A percentile compares a stretch with the other conserved stretches of the same genome.
Conservation (phyloP, 129 eudicot genomes). For the carrot (Daucus carota) region DNA sequence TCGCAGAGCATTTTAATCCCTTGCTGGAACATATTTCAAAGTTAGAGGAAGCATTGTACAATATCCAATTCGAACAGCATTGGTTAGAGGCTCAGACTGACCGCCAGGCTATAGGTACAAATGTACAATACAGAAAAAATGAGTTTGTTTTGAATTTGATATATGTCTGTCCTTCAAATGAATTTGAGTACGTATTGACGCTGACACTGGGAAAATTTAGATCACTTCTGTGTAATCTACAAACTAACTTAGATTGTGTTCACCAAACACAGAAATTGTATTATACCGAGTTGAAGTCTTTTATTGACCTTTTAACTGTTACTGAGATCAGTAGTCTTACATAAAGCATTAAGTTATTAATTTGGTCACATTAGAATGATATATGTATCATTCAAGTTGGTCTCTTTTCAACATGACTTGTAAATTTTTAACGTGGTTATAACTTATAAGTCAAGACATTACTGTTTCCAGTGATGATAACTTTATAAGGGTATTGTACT, state of each 20-base stretch:
- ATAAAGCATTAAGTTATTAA: not conserved
- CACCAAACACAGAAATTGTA: not conserved
- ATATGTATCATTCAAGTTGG: no score
- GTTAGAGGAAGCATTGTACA: slow-evolving; percentile 87
- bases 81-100: slow-evolving; percentile 97
- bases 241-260: not conserved
- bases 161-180: not conserved
- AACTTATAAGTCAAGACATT: not conserved
- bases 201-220: not conserved
- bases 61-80: slow-evolving; percentile 92
- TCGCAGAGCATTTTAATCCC: slow-evolving; percentile 78
- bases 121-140: slow-evolving; percentile 32
- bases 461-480: not conserved
- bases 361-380: no score
- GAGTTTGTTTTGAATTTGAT: not conserved
- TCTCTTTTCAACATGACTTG: no score
- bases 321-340: not conserved
- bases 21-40: slow-evolving; percentile 70
- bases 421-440: no score
- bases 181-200: not conserved
- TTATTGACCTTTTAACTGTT: not conserved
- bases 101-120: slow-evolving; percentile 76
- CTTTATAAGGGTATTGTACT: not conserved
- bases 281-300: not conserved
- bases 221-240: not conserved